Percentiles rank a stretch among this genome's conserved stretches.
phyloP scores from a whole-genome alignment of 345 rosid genomes.

The Syzygium aromaticum region DNA sequence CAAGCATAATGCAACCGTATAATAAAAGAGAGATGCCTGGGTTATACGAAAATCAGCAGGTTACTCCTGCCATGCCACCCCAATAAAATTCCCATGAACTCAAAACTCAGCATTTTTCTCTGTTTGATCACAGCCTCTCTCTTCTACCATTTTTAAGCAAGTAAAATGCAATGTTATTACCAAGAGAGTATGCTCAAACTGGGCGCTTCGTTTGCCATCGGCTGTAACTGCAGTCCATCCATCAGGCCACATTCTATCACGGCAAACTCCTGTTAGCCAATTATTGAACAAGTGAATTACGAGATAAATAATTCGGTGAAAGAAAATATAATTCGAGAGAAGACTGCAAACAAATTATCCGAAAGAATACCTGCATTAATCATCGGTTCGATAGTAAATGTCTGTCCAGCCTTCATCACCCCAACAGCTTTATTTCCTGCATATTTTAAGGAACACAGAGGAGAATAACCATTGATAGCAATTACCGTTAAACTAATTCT shows the following conservation, averaged over 20 bases:
- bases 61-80: background rate
- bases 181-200: conserved; percentile 96
- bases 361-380: conserved; percentile 67
- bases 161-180: conserved; percentile 17
- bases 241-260: conserved; percentile 95
- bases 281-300: background rate
- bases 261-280: conserved; percentile 54
- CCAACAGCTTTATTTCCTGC: conserved; percentile 97
- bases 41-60: background rate
- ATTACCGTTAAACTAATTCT: background rate
- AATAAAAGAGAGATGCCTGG: background rate
- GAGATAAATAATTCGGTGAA: background rate
- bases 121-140: background rate
- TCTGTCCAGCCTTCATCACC: conserved; percentile 94
- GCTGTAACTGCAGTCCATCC: conserved; percentile 96
- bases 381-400: conserved; percentile 97
- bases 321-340: background rate
- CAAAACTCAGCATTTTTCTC: background rate
- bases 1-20: background rate
- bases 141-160: background rate
- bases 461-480: background rate
- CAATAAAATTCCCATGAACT: background rate
- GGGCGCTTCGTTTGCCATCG: conserved; percentile 96
- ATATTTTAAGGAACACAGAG: conserved; percentile 23
- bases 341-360: background rate